Conservation (phyloP, 164 flowering plant species). For the Piper betle region DNA sequence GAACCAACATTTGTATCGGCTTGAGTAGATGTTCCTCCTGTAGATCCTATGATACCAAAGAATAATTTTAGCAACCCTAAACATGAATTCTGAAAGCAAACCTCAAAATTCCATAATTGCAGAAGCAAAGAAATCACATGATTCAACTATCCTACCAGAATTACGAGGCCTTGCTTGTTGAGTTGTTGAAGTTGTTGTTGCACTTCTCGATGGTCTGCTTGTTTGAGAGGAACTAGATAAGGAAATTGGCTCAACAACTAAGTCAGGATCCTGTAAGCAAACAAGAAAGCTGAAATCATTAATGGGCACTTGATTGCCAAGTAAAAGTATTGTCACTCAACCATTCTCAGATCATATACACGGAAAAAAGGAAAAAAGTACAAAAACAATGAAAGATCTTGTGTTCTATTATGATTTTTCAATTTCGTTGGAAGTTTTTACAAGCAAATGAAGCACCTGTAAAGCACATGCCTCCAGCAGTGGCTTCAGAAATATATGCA, state of each 20-base stretch:
- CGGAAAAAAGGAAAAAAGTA: neutral
- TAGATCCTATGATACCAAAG: conserved; percentile 34
- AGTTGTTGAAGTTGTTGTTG: conserved; percentile 37
- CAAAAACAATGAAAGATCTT: too few relatives aligned
- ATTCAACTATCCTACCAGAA: conserved; percentile 30
- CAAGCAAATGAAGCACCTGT: too few relatives aligned
- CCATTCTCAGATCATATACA: neutral
- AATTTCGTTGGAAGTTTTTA: too few relatives aligned
- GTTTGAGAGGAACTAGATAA: conserved; percentile 46
- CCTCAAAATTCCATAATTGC: neutral
- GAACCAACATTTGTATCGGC: conserved; percentile 36
- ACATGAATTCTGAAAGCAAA: neutral
- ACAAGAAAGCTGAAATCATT: neutral
- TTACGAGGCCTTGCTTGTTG: conserved; percentile 39
- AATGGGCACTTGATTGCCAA: neutral
- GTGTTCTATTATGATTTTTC: too few relatives aligned
- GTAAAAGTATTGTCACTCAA: too few relatives aligned
- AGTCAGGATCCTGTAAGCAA: conserved; percentile 59
- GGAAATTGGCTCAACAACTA: conserved; percentile 78
- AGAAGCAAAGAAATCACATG: neutral
- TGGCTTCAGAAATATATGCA: too few relatives aligned
- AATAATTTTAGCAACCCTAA: conserved; percentile 1
- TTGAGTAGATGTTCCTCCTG: conserved; percentile 43
- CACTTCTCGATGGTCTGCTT: conserved; percentile 38
- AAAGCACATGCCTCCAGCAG: too few relatives aligned